These are phyloP conservation scores for Cutaneotrichosporon sp. DNA, from an alignment of 1,284 basidiomycete species.

Conservation along the genomic window DNA sequence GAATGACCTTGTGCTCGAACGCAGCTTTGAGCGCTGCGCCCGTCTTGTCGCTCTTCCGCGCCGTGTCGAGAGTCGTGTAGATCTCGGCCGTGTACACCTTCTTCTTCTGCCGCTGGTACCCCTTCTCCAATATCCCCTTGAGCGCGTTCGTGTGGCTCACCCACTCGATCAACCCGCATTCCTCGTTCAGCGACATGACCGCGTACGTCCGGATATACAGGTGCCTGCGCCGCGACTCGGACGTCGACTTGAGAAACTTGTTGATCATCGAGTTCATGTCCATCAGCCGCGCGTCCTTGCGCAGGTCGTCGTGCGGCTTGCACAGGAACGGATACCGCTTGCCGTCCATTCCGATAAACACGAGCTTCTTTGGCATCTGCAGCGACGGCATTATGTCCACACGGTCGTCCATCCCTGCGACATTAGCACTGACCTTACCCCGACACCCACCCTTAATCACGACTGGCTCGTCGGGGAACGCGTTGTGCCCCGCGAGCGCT, in stretches of 20 bases:
- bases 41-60: conserved; percentile 4
- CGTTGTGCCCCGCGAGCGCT: conserved; percentile 63
- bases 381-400: conserved; percentile 91
- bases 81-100: conserved; percentile 58
- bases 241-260: conserved; percentile 88
- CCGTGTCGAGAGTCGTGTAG: conserved; percentile 50
- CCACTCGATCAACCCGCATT: conserved; percentile 98
- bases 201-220: conserved; percentile 92
- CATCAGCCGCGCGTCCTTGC: conserved; percentile 97
- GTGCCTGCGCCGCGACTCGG: conserved; percentile 82
- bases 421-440: neutral
- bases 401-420: conserved; percentile 57
- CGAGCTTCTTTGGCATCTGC: conserved; percentile 87
- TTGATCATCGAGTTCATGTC: conserved; percentile 99
- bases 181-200: conserved; percentile 92
- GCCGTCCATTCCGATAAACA: conserved; percentile 77
- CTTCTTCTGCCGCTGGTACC: conserved; percentile 64
- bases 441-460: conserved; percentile 62
- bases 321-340: conserved; percentile 85
- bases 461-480: conserved; percentile 74
- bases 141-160: conserved; percentile 88
- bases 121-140: conserved; percentile 67
- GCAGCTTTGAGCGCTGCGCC: neutral
- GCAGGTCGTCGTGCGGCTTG: conserved; percentile 95
- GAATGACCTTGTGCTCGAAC: conserved; percentile 62